Evolutionary conservation across 2,329 filamentous ascomycete species (phyloP), one percentile per base, ranked within the genome.

Genomic region (Ophiostoma sp.): DNA sequence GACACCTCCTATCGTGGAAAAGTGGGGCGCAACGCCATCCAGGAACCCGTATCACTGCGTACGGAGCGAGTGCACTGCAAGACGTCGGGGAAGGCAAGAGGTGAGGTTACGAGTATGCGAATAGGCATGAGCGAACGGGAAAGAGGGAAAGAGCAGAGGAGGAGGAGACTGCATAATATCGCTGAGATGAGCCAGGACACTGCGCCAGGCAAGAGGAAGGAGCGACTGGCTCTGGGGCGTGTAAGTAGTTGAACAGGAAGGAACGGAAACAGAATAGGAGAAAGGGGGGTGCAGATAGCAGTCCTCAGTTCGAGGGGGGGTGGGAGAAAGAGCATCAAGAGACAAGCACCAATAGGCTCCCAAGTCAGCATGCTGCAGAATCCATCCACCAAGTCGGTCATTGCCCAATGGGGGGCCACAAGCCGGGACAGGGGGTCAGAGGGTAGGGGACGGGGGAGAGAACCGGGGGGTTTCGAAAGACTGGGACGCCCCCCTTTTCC

Each of bases 331-430:
- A 36, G 49, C 18, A 27, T 55, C 9, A 55, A 8, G 14, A 27
- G n/a, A 55, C 49, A 7, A 55, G 7, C 41, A 73, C 83, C 83
- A 85, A 84, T 85, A 77, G 78, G 65, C 75, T 36, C 42, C 49
- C 49, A 27, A 27, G 49, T 55, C 74, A 64, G 70, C 66, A 70
- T 77, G 76, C 76, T 76, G 77, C 78, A 71, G 70, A 72, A 70
- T 40, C 70, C 77, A 70, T 40, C 70, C 77, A 78, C 79, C 77
- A 44, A 70, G 73, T 76, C 77, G 79, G 77, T 77, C 74, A 75
- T 77, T 81, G 78, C 81, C 83, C 80, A 84, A 85, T 82, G 74
- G 76, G 79, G 81, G 79, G 76, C 73, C 81, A 83, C 77, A 75
- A 77, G 78, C 75, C 76, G 74, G 77, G 74, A 75, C 75, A 79